These are phyloP conservation scores for Aspergillus japonicus DNA, from an alignment of 2,329 filamentous ascomycete species.

Conservation along the genomic window DNA sequence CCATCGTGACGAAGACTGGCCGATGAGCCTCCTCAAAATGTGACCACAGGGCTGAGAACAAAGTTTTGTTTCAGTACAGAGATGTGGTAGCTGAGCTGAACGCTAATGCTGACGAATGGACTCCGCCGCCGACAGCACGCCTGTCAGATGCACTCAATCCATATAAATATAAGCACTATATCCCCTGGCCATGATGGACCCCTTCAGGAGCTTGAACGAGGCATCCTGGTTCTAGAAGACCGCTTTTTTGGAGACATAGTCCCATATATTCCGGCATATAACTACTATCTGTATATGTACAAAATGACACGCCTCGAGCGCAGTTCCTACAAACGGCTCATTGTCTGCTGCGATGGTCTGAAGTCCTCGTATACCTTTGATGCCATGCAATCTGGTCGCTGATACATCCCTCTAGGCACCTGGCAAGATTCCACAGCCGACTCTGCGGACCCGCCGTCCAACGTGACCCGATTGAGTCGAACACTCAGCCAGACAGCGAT, in stretches of 20 bases:
- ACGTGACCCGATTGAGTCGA: constrained; percentile 41
- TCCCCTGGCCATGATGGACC: not conserved
- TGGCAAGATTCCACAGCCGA: constrained; percentile 34
- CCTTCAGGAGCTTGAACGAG: not conserved
- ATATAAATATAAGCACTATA: not conserved
- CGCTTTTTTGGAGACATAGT: not conserved
- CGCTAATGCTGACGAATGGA: not conserved
- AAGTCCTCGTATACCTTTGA: not conserved
- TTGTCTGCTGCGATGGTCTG: constrained; percentile 37
- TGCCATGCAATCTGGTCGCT: not conserved
- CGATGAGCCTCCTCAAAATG: not conserved
- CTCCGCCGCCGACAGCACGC: not conserved
- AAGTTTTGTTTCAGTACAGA: not conserved
- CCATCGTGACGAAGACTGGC: not conserved
- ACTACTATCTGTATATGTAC: not conserved
- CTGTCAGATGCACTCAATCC: not conserved
- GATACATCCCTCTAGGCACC: constrained; percentile 18
- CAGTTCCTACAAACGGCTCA: constrained; percentile 28
- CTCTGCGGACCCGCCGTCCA: constrained; percentile 34
- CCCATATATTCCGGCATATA: not conserved
- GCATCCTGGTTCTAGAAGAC: not conserved
- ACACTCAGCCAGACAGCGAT: constrained; percentile 34
- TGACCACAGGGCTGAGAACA: not conserved
- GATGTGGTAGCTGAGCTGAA: not conserved
- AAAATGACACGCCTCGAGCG: not conserved